Evolutionary conservation across 768 basidiomycete species (phyloP).

Genomic region (Podaxis sp.): DNA sequence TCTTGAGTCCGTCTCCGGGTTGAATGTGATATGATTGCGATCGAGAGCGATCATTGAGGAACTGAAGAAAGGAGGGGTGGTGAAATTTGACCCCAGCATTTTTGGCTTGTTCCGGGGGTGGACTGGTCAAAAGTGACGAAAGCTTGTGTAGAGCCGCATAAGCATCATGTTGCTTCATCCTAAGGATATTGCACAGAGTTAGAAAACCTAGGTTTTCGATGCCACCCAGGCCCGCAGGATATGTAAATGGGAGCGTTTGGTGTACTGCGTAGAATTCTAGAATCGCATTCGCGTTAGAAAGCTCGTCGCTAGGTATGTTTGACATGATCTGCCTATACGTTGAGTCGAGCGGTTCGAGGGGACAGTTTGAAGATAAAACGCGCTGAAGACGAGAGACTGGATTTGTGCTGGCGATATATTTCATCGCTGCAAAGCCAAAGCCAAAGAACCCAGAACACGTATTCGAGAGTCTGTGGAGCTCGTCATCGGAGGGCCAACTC

Average conservation of each 20-base stretch:
- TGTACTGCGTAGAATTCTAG: not conserved
- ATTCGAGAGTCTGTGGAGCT: not conserved
- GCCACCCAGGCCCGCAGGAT: not conserved
- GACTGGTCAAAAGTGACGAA: not conserved
- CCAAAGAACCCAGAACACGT: not conserved
- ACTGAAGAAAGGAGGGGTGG: not conserved
- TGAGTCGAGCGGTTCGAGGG: not conserved
- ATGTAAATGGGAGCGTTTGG: not conserved
- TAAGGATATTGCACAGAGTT: not conserved
- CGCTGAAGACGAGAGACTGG: not conserved
- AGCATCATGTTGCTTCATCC: not conserved
- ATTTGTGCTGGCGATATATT: not conserved
- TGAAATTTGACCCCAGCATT: not conserved
- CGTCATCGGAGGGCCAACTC: not conserved
- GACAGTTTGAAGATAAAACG: not conserved
- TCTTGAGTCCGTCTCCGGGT: not conserved
- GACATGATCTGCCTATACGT: not conserved
- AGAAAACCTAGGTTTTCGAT: not conserved
- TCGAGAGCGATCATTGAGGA: not conserved
- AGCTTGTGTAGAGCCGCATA: not conserved
- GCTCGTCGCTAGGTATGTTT: not conserved
- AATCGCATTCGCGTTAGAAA: not conserved
- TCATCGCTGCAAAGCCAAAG: not conserved
- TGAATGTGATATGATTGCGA: not conserved
- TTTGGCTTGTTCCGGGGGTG: not conserved